Evolutionary conservation across 2,329 filamentous ascomycete species (phyloP).

Genomic region (Diaporthe caulivora): DNA sequence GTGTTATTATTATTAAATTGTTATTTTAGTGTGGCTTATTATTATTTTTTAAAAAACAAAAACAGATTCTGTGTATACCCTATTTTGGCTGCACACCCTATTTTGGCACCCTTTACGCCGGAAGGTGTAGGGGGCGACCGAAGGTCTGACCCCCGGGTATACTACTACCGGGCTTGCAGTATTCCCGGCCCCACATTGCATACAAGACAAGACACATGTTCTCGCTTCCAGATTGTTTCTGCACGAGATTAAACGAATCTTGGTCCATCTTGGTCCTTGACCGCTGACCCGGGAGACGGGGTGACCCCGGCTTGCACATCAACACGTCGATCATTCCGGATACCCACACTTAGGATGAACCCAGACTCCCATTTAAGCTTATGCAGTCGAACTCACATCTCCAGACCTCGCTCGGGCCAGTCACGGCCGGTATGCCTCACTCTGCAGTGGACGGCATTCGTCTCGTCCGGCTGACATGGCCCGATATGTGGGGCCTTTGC

Average conservation of each 20-base stretch:
- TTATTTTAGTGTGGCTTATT: too few relatives aligned
- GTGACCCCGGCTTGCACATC: constrained; percentile 9
- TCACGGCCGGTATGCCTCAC: background rate
- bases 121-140: too few relatives aligned
- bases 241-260: background rate
- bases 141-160: too few relatives aligned
- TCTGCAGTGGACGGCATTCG: background rate
- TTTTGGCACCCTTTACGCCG: too few relatives aligned
- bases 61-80: too few relatives aligned
- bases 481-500: background rate
- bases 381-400: constrained; percentile 10
- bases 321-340: constrained; percentile 15
- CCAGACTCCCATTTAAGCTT: constrained; percentile 26
- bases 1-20: too few relatives aligned
- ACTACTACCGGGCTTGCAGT: background rate
- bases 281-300: constrained; percentile 30
- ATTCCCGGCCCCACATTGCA: constrained; percentile 16
- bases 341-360: constrained; percentile 1
- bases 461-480: constrained; percentile 4
- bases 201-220: background rate
- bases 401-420: constrained; percentile 1
- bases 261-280: constrained; percentile 10
- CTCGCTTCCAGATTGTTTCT: constrained; percentile 6
- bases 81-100: too few relatives aligned
- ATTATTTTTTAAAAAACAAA: too few relatives aligned